phyloP scores from a whole-genome alignment of 768 basidiomycete species.

The Mycena crocata region DNA sequence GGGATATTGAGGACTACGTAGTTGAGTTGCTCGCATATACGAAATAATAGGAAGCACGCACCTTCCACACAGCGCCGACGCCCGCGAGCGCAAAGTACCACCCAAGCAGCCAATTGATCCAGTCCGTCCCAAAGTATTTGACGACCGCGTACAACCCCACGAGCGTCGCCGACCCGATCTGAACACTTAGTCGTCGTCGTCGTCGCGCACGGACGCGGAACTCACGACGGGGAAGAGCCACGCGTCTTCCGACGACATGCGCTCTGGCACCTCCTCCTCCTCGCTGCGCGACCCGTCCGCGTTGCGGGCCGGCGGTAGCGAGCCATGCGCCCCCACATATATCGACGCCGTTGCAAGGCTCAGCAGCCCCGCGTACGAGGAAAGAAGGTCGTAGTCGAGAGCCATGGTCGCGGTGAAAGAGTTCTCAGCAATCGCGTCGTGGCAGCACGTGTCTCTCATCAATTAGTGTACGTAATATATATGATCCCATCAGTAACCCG shows the following conservation, averaged over 20 bases:
- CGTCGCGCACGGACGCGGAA: constrained; percentile 18
- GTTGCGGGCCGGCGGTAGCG: constrained; percentile 55
- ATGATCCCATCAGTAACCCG: constrained; percentile 84
- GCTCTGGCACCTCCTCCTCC: constrained; percentile 67
- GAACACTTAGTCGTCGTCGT: constrained; percentile 1
- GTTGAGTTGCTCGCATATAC: not conserved
- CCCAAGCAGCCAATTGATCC: constrained; percentile 85
- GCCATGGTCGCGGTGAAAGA: no score
- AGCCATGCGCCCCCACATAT: constrained; percentile 76
- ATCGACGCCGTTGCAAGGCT: constrained; percentile 73
- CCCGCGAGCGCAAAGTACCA: constrained; percentile 80
- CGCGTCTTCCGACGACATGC: constrained; percentile 75
- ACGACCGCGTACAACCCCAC: constrained; percentile 77
- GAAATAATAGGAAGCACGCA: constrained; percentile 44
- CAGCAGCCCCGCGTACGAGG: constrained; percentile 77
- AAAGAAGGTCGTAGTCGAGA: constrained; percentile 69
- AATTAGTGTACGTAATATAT: not conserved
- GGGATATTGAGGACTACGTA: constrained; percentile 61
- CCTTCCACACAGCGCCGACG: constrained; percentile 77
- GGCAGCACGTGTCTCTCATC: no score
- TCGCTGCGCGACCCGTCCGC: constrained; percentile 41
- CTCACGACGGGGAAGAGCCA: constrained; percentile 83
- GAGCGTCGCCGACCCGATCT: constrained; percentile 80
- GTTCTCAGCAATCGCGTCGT: no score
- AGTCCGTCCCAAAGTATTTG: constrained; percentile 80